phyloP scores from a whole-genome alignment of 441 rosid species.

The Mallotus repandus region DNA sequence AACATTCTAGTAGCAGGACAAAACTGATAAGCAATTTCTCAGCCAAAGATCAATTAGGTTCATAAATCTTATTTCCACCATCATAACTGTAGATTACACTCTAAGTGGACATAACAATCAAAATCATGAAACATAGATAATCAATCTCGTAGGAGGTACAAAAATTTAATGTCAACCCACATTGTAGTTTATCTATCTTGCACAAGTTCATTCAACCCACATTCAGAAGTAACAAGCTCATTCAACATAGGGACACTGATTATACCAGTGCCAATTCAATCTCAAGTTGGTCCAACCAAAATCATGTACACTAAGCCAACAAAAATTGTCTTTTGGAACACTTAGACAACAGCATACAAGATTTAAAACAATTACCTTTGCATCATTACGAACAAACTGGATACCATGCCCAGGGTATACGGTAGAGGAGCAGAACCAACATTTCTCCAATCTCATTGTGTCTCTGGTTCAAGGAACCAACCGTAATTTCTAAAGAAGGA shows the following conservation, averaged over 20 bases:
- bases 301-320: neutral
- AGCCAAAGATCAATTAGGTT: neutral
- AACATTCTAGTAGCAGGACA: neutral
- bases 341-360: neutral
- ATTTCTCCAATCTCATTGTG: constrained; percentile 81
- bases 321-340: neutral
- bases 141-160: too few relatives aligned
- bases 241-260: neutral
- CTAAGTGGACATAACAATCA: neutral
- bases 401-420: constrained; percentile 96
- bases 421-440: constrained; percentile 96
- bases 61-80: neutral
- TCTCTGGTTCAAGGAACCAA: neutral
- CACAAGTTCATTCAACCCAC: neutral
- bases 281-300: neutral
- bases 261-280: neutral
- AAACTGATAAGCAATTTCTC: neutral
- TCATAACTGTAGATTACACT: neutral
- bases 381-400: constrained; percentile 94
- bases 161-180: neutral
- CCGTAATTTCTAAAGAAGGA: neutral
- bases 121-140: too few relatives aligned
- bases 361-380: constrained; percentile 49
- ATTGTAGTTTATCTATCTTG: neutral
- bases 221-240: neutral